A percentile compares a stretch with the other conserved stretches of the same genome.
These are phyloP conservation scores for Candida taoyuanica DNA, from an alignment of 805 yeast species.

Conservation along the genomic window DNA sequence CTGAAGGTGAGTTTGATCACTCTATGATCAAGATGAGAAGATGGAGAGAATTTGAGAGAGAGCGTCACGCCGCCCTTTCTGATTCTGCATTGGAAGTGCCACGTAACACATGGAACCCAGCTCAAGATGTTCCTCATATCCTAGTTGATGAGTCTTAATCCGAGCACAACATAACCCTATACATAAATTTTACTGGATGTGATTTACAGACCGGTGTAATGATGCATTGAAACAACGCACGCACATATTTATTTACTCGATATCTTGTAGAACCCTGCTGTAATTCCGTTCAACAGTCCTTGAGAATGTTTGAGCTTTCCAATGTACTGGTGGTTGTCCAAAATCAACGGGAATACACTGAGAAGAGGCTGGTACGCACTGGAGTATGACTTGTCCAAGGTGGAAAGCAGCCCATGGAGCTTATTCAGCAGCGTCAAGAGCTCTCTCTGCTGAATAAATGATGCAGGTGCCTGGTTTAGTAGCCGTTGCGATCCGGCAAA, in stretches of 20 bases:
- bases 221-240: neutral
- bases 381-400: constrained; percentile 1
- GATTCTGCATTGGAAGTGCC: constrained; percentile 21
- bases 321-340: constrained; percentile 22
- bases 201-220: constrained; percentile 3
- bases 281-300: constrained; percentile 18
- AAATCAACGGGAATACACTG: constrained; percentile 21
- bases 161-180: neutral
- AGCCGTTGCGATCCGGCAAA: constrained; percentile 60
- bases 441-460: constrained; percentile 62
- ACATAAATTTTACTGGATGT: neutral
- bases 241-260: constrained; percentile 12
- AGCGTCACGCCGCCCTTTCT: constrained; percentile 27
- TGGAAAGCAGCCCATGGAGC: constrained; percentile 28
- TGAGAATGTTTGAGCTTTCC: constrained; percentile 15
- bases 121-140: constrained; percentile 13
- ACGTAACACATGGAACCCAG: constrained; percentile 27
- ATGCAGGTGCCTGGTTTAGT: constrained; percentile 57
- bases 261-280: constrained; percentile 23
- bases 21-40: constrained; percentile 84
- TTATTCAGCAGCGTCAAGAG: constrained; percentile 45
- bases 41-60: constrained; percentile 92
- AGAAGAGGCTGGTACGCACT: constrained; percentile 10
- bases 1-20: constrained; percentile 86
- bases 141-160: constrained; percentile 12